Evolutionary conservation across 768 basidiomycete species (phyloP), one percentile per base, ranked within the genome.

Genomic region (Tricholoma saponaceum): DNA sequence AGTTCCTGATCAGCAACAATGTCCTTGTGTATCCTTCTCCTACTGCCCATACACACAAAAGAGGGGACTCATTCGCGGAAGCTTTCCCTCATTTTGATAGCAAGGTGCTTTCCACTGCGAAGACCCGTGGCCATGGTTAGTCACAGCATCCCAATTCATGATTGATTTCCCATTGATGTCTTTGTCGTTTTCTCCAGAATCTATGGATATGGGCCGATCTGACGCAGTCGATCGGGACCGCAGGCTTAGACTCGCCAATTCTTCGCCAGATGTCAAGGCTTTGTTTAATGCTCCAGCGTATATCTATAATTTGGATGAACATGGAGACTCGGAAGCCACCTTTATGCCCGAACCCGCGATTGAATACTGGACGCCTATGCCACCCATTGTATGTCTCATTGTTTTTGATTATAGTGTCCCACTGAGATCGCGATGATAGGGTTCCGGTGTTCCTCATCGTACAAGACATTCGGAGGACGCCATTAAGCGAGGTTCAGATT

Each of bases 81-180:
- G 92, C 95, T 1, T 95, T 96, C 80, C 91, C 94, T 23, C 94
- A 96, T 71, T 96, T 97, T 70, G 93, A 97, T 69, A 93, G 92
- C 75, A 97, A 95, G 72, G 85, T 97, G 1, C 79, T 97, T 50
- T 87, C 94, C 14, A 87, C 89, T 20, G 83, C 88, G 8, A 80
- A 85, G 64, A 83, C 85, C 51, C 82, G 84, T 58, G 89, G 89
- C 67, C 77, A 78, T 72, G 80, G 79, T 79, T 62, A 59, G 75
- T 69, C 39, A 51, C 33, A 54, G 59, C 54, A 58, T 46, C 52
- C 60, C 41, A 26, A 46, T 55, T 18, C 9, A 4, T 20, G 5
- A 44, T 23, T 16, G 35, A 22, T 33, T 2, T 28, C 4, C 14
- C 13, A 52, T 30, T 28, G 51, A 51, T 37, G 30, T 55, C 4